Evolutionary conservation across 192 early-diverging fungal species (phyloP).

Genomic region (Umbelopsis isabellina): DNA sequence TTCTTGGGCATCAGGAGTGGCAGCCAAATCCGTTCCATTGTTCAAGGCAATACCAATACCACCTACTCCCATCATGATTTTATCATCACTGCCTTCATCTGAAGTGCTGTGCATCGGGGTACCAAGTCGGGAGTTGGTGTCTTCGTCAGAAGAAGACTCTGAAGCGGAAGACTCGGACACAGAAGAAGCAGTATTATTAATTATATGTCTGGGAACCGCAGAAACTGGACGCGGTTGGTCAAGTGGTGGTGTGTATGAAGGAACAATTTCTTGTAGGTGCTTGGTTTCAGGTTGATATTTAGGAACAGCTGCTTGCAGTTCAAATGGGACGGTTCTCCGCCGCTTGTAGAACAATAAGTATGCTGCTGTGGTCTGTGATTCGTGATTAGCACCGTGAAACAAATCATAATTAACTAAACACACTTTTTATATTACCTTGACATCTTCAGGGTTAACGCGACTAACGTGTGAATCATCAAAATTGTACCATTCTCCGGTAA

Average conservation of each 20-base stretch:
- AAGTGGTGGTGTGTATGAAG: conserved; percentile 8
- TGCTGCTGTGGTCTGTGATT: conserved; percentile 53
- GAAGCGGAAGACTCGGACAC: conserved; percentile 16
- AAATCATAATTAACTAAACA: background rate
- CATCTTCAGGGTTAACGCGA: conserved; percentile 28
- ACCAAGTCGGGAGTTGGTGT: conserved; percentile 10
- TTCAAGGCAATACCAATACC: conserved; percentile 10
- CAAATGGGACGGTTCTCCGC: conserved; percentile 28
- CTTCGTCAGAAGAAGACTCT: conserved; percentile 19
- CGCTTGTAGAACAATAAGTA: conserved; percentile 68
- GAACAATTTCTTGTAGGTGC: conserved; percentile 13
- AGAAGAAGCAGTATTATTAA: conserved; percentile 9
- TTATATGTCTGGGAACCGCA: conserved; percentile 15
- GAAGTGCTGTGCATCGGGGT: conserved; percentile 15
- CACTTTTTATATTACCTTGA: conserved; percentile 32
- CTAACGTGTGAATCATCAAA: conserved; percentile 78
- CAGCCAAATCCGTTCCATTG: conserved; percentile 9
- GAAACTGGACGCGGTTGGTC: conserved; percentile 5
- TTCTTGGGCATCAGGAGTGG: conserved; percentile 14
- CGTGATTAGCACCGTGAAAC: background rate
- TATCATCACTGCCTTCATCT: conserved; percentile 18
- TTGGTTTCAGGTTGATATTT: conserved; percentile 22
- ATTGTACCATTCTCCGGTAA: conserved; percentile 76
- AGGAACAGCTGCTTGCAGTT: conserved; percentile 6
- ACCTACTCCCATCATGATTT: conserved; percentile 15